A percentile compares a stretch with the other conserved stretches of the same genome.
Conservation (phyloP, 257 asterid genomes). For the Capsicum baccatum region DNA sequence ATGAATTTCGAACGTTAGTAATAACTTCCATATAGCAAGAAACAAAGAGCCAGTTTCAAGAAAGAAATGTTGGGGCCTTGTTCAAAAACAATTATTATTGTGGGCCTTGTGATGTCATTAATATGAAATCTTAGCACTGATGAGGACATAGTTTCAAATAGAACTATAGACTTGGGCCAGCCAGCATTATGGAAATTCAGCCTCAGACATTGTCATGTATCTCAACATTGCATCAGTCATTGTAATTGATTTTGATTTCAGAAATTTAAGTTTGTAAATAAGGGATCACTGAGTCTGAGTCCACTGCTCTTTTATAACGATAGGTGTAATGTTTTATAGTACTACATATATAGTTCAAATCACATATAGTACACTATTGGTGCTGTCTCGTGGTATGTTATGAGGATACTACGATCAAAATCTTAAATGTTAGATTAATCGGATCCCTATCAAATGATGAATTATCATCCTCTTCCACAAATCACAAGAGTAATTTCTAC, state of each 20-base stretch:
- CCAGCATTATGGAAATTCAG: background rate
- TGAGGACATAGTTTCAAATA: background rate
- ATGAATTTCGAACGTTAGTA: conserved; percentile 10
- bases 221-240: background rate
- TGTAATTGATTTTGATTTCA: background rate
- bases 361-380: too few relatives aligned
- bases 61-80: background rate
- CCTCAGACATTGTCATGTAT: background rate
- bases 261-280: background rate
- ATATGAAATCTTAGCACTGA: background rate
- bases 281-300: background rate
- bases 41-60: background rate
- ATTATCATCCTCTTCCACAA: background rate
- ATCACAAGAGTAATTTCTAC: background rate
- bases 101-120: conserved; percentile 13
- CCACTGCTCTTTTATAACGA: background rate
- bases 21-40: background rate
- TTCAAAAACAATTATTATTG: conserved; percentile 2
- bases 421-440: too few relatives aligned
- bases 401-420: too few relatives aligned
- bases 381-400: background rate
- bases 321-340: too few relatives aligned
- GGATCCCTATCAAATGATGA: background rate
- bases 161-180: background rate
- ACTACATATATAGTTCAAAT: too few relatives aligned